A percentile compares a stretch with the other conserved stretches of the same genome.
phyloP scores from a whole-genome alignment of 352 stramenopile genomes.

The Bremia lactucae region DNA sequence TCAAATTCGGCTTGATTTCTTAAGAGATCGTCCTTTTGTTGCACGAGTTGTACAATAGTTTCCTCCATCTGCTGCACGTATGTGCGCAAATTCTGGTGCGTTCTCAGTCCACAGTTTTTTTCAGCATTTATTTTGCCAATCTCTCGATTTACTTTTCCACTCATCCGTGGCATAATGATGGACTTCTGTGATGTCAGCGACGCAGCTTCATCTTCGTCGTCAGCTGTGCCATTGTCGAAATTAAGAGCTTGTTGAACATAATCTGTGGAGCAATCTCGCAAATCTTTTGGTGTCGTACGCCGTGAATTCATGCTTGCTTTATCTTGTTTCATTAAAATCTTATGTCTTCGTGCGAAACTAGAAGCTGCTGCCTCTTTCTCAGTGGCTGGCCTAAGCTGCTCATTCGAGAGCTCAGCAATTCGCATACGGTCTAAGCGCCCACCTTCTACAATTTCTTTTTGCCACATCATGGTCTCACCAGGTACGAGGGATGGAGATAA shows the following conservation, averaged over 20 bases:
- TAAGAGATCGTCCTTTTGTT: constrained; percentile 67
- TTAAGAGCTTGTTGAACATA: constrained; percentile 66
- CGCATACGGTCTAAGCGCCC: constrained; percentile 58
- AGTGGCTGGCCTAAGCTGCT: constrained; percentile 33
- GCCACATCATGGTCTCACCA: constrained; percentile 36
- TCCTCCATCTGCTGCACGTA: constrained; percentile 78
- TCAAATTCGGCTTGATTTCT: constrained; percentile 73
- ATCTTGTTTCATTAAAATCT: constrained; percentile 17
- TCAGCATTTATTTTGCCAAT: constrained; percentile 10
- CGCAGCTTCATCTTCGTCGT: constrained; percentile 18
- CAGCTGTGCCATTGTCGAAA: constrained; percentile 47
- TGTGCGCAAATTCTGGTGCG: constrained; percentile 41
- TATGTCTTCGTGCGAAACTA: constrained; percentile 8
- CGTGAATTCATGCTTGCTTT: constrained; percentile 25
- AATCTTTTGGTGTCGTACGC: constrained; percentile 42
- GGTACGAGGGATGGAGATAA: constrained; percentile 28
- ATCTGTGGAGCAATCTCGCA: constrained; percentile 57
- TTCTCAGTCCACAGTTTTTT: constrained; percentile 15
- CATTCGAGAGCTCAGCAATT: constrained; percentile 64
- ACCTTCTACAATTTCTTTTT: constrained; percentile 35
- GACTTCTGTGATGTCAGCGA: constrained; percentile 7
- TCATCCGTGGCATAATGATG: constrained; percentile 7
- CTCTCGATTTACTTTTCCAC: constrained; percentile 3
- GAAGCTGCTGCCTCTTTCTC: constrained; percentile 7
- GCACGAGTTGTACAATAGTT: constrained; percentile 64